Evolutionary conservation across 495 filamentous ascomycete genomes (phyloP), one percentile per base, ranked within the genome.

Genomic region (Ramalina peruviana): DNA sequence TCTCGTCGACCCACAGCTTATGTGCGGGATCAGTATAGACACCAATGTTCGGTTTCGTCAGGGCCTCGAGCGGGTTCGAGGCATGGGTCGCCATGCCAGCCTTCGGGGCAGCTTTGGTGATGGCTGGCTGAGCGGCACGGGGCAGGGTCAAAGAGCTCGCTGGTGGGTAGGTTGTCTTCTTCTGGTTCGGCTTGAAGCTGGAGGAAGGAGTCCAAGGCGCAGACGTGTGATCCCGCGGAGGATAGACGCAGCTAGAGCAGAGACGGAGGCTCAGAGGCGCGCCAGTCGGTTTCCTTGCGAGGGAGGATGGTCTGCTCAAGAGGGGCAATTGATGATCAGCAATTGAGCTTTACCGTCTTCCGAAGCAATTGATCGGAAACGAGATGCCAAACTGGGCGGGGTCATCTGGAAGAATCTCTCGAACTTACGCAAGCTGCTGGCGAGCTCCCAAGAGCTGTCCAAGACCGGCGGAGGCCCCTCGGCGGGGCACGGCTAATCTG

Each of bases 11-110:
- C 86, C 89, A 97, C 46, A 97, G 72, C 55, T 94, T 84, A 62
- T 97, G 89, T 25, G 77, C 73, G 26, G 89, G 87, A 66, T 95
- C 93, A 44, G 89, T 97, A 73, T 83, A 97, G 46, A 95, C 88
- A 57, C 86, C 90, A 58, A 97, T 89, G 67, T 95, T 97, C 50
- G 85, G 62, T 72, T 93, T 94, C 26, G 46, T 54, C 33, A 60
- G 37, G 2, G 55, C 48, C 4, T 51, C 48, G 20, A 52, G 48
- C n/a, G 51, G 50, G 25, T 51, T 50, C 12, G 30, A 10, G 17
- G 54, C 54, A 45, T 53, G 52, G 6, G 44, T 43, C 16, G 54
- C 54, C 36, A 42, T 46, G 41, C 45, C 45, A 6, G 45, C 45
- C 49, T 44, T 40, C 44, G 49, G 11, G 21, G 40, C 30, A 43